Evolutionary conservation across 2,329 filamentous ascomycete genomes (phyloP).

Genomic region (Allantophomopsis cytisporea): DNA sequence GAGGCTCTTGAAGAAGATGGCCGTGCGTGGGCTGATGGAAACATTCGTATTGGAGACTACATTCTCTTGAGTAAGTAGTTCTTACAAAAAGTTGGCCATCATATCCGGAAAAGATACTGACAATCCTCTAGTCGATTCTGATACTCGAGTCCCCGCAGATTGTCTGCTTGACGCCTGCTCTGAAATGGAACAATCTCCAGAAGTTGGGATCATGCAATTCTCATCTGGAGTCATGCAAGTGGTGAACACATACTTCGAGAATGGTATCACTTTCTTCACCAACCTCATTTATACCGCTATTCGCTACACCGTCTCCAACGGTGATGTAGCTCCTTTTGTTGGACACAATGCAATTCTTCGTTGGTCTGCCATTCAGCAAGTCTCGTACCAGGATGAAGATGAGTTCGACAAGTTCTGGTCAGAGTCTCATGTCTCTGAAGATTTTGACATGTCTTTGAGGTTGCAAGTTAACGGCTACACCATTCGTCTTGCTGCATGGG

Average conservation of each 20-base stretch:
- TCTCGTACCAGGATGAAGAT: conserved; percentile 55
- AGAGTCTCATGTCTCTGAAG: conserved; percentile 66
- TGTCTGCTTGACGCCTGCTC: conserved; percentile 69
- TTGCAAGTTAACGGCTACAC: conserved; percentile 61
- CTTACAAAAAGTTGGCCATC: background rate
- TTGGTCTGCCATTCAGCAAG: conserved; percentile 63
- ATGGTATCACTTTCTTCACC: conserved; percentile 58
- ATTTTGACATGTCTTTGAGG: conserved; percentile 72
- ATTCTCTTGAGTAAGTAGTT: conserved; percentile 44
- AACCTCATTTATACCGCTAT: conserved; percentile 68
- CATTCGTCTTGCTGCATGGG: conserved; percentile 60
- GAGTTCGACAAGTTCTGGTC: conserved; percentile 74
- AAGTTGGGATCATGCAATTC: conserved; percentile 70
- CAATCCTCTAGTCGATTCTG: conserved; percentile 44
- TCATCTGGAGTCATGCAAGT: conserved; percentile 71
- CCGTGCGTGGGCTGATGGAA: conserved; percentile 70
- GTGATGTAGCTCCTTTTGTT: conserved; percentile 66
- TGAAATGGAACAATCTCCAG: conserved; percentile 68
- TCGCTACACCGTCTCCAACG: conserved; percentile 63
- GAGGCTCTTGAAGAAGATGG: conserved; percentile 54
- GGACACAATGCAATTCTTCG: conserved; percentile 69
- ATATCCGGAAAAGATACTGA: conserved; percentile 3
- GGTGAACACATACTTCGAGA: conserved; percentile 59
- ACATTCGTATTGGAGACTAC: conserved; percentile 76
- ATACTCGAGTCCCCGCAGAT: conserved; percentile 65